phyloP scores from a whole-genome alignment of 164 flowering plant genomes.

The Dillenia suffruticosa region DNA sequence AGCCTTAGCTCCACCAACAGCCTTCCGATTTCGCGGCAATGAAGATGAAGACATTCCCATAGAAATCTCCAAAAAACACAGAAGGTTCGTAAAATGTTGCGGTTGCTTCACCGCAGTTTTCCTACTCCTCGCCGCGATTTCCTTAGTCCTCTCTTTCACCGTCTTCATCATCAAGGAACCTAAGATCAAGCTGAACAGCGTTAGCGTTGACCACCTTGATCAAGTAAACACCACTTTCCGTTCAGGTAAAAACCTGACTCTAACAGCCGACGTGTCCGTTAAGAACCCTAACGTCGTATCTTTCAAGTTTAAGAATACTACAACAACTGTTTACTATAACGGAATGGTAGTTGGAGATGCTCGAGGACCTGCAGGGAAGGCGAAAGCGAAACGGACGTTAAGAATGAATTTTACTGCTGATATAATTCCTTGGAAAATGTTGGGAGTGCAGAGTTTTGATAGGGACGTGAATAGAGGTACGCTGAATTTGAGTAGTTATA shows the following conservation, averaged over 20 bases:
- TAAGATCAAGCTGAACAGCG: conserved; percentile 17
- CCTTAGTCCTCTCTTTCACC: conserved; percentile 37
- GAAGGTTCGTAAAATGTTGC: conserved; percentile 25
- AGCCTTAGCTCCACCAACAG: conserved; percentile 22
- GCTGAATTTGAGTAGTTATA: conserved; percentile 35
- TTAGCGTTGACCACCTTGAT: neutral
- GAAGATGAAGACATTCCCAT: conserved; percentile 7
- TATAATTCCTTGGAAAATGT: conserved; percentile 27
- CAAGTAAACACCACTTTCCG: neutral
- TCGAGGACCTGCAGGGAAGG: conserved; percentile 27
- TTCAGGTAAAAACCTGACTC: conserved; percentile 14
- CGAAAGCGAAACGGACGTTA: conserved; percentile 32
- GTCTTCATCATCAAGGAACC: conserved; percentile 43
- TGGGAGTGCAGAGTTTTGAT: conserved; percentile 18
- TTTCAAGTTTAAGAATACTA: conserved; percentile 30
- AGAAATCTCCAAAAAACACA: neutral
- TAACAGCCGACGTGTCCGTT: conserved; percentile 24
- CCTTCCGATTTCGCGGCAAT: conserved; percentile 13
- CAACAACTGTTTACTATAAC: conserved; percentile 22
- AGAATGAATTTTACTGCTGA: conserved; percentile 44
- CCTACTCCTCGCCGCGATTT: conserved; percentile 15
- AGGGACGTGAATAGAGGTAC: conserved; percentile 29
- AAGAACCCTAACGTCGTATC: conserved; percentile 43
- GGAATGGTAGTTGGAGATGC: conserved; percentile 35
- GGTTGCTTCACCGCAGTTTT: conserved; percentile 35